These are phyloP conservation scores for Rhododendron kiyosumense DNA, from an alignment of 148 eudicot species.

Conservation along the genomic window DNA sequence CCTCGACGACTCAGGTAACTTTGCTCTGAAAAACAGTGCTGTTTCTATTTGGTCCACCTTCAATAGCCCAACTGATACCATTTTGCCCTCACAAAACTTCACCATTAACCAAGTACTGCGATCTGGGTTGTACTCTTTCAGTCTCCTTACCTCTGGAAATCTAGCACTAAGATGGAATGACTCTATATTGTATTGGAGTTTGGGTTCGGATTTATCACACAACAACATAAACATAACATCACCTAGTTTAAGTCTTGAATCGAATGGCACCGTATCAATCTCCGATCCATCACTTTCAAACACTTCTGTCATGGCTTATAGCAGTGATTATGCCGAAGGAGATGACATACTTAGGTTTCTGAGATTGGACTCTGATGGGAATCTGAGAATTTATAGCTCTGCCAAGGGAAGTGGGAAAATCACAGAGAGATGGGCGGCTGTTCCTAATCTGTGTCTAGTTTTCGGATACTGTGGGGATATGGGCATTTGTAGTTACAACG, in stretches of 20 bases:
- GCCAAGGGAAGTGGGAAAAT: constrained; percentile 22
- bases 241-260: background rate
- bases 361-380: background rate
- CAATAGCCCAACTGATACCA: background rate
- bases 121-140: background rate
- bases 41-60: background rate
- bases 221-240: background rate
- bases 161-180: background rate
- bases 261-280: background rate
- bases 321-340: background rate
- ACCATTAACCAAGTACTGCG: background rate
- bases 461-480: constrained; percentile 81
- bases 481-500: constrained; percentile 82
- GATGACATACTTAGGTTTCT: background rate
- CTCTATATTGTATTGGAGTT: background rate
- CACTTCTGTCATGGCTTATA: background rate
- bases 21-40: background rate
- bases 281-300: background rate
- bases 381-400: background rate
- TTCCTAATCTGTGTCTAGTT: constrained; percentile 72
- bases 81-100: background rate
- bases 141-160: background rate
- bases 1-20: background rate
- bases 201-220: background rate
- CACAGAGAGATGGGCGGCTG: constrained; percentile 56